These are phyloP conservation scores for Acacia confusa DNA, from an alignment of 306 rosid genomes.

Conservation along the genomic window DNA sequence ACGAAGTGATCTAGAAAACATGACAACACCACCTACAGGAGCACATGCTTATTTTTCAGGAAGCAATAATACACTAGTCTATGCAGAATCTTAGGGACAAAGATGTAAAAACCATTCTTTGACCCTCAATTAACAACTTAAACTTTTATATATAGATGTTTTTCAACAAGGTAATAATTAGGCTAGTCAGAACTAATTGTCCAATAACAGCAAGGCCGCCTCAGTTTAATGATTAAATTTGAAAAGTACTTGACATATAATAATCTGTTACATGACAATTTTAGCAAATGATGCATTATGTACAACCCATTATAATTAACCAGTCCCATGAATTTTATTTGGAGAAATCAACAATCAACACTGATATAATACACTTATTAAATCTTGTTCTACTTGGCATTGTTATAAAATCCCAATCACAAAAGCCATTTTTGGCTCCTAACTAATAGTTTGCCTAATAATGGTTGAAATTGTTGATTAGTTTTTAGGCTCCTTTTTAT, in stretches of 20 bases:
- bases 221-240: not conserved
- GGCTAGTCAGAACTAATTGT: not conserved
- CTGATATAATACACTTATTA: not conserved
- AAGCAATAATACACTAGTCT: constrained; percentile 30
- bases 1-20: constrained; percentile 81
- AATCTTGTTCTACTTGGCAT: not conserved
- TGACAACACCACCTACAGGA: constrained; percentile 78
- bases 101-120: constrained; percentile 17
- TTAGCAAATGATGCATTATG: not conserved
- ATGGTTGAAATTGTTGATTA: not conserved
- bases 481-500: constrained; percentile 5
- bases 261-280: not conserved
- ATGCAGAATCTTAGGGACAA: not conserved
- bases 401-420: not conserved
- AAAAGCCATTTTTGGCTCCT: not conserved
- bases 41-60: constrained; percentile 18
- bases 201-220: not conserved
- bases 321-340: not conserved
- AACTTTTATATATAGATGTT: not conserved
- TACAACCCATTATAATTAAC: not conserved
- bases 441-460: constrained; percentile 20
- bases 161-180: not conserved
- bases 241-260: not conserved
- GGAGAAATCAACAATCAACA: not conserved
- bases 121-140: not conserved